Percentiles rank a stretch among this genome's conserved stretches.
These are phyloP conservation scores for Pythium guiyangense DNA, from an alignment of 352 stramenopile genomes.

Conservation along the genomic window DNA sequence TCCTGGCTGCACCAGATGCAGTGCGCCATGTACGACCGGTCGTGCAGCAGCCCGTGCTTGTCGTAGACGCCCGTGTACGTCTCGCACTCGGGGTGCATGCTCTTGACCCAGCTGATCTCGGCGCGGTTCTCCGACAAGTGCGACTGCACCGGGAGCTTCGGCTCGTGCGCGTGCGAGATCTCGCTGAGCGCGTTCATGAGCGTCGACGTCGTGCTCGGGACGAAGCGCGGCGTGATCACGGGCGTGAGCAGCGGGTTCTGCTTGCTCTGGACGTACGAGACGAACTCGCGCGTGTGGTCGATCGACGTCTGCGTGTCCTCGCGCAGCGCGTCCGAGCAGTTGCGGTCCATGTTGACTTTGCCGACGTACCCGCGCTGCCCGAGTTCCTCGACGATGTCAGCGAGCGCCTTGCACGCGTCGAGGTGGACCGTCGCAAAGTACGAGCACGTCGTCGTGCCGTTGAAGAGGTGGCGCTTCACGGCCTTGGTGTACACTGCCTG, in stretches of 20 bases:
- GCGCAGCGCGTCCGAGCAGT: conserved; percentile 71
- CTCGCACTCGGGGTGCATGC: conserved; percentile 74
- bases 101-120: conserved; percentile 86
- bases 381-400: conserved; percentile 71
- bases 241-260: conserved; percentile 76
- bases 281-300: conserved; percentile 81
- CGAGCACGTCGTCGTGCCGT: conserved; percentile 92
- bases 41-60: conserved; percentile 82
- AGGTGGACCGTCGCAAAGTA: conserved; percentile 94
- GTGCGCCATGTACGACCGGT: conserved; percentile 93
- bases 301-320: conserved; percentile 87
- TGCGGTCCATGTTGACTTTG: conserved; percentile 97
- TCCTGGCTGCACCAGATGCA: conserved; percentile 83
- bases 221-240: conserved; percentile 93
- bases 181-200: conserved; percentile 80
- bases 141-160: conserved; percentile 83
- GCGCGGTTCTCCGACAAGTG: conserved; percentile 89
- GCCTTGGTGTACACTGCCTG: conserved; percentile 84
- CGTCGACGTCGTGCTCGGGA: conserved; percentile 80
- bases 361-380: conserved; percentile 91
- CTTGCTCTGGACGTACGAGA: conserved; percentile 82
- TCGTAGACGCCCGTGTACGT: conserved; percentile 84
- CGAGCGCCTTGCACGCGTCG: conserved; percentile 87
- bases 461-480: conserved; percentile 80
- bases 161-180: conserved; percentile 75